These are phyloP conservation scores for Primulina huaijiensis DNA, from an alignment of 257 asterid genomes.

Conservation along the genomic window DNA sequence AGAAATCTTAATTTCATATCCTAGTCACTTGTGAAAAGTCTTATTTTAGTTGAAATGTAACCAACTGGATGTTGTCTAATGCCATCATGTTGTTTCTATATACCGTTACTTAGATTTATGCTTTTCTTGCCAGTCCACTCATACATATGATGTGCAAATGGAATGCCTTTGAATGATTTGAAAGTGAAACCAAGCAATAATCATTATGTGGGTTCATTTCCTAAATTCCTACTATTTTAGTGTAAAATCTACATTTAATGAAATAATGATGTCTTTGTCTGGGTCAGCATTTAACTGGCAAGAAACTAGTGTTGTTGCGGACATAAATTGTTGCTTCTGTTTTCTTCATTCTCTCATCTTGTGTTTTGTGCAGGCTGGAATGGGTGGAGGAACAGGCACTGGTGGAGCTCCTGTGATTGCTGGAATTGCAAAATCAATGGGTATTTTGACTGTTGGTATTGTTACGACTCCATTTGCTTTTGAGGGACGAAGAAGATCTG, in stretches of 20 bases:
- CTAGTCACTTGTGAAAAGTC: not conserved
- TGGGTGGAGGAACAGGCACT: conserved; percentile 99
- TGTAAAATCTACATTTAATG: not conserved
- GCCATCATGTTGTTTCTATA: too few relatives aligned
- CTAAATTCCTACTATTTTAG: not conserved
- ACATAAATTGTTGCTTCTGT: not conserved
- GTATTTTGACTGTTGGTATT: conserved; percentile 90
- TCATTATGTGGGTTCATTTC: not conserved
- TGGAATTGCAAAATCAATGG: conserved; percentile 84
- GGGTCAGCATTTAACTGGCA: conserved; percentile 2
- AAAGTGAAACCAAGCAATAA: not conserved
- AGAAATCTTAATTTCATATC: not conserved
- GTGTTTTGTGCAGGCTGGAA: conserved; percentile 69
- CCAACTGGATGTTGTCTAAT: not conserved
- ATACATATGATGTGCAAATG: conserved; percentile 3
- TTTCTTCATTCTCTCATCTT: conserved; percentile 12
- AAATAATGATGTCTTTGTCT: not conserved
- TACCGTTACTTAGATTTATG: too few relatives aligned
- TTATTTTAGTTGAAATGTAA: conserved; percentile 9
- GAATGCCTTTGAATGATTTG: not conserved
- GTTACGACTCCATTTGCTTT: conserved; percentile 94
- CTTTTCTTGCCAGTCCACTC: not conserved
- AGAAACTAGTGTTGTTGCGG: not conserved
- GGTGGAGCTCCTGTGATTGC: conserved; percentile 98
- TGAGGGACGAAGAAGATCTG: conserved; percentile 93